Base-by-base conservation (phyloP, 176 grass and related monocot genomes). In the Neostapfia colusana region DNA sequence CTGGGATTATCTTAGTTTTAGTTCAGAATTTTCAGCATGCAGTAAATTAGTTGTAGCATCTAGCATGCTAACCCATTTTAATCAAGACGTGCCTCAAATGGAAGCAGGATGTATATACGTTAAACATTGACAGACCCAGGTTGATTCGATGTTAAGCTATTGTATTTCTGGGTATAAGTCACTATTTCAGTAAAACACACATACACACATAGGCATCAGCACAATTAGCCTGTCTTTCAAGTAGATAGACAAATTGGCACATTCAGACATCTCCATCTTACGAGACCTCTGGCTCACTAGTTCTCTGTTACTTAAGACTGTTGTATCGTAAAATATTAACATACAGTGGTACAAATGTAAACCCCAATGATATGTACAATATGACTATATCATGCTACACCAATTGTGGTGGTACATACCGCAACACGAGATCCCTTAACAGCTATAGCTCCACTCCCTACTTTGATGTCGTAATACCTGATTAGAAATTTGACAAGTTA, bases 391-490 rank as follows among this genome's bases (percentile, higher is more conserved):
- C 50, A 64, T 75, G 18, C 3, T 37, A 56, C 25, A 34, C 8
- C 69, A 35, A 64, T 67, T 67, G 0, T 17, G 34, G 39, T 10
- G 28, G 76, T 10, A 86, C 95, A 83, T 90, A 98, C 95, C 13
- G 95, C 92, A 0, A 98, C 95, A 49, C 89, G 95, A 55, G 95
- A 88, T 86, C 91, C 95, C 41, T 98, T 95, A 59, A 94, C 82
- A 46, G 95, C 95, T 90, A 88, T 49, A 72, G 80, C 48, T 9
- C 95, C 95, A 41, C 83, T 76, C 72, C 95, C 95, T 63, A 98
- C 89, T 76, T 81, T 94, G 70, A 95, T 86, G 81, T 98, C 91
- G 64, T 98, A 98, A 58, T 98, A 98, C 85, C 95, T 98, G 46
- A 9, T 74, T 53, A 78, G 62, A 58, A 82, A 48, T 62, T 79